Evolutionary conservation across 352 stramenopile genomes (phyloP).

Genomic region (Phytopythium sindhum): DNA sequence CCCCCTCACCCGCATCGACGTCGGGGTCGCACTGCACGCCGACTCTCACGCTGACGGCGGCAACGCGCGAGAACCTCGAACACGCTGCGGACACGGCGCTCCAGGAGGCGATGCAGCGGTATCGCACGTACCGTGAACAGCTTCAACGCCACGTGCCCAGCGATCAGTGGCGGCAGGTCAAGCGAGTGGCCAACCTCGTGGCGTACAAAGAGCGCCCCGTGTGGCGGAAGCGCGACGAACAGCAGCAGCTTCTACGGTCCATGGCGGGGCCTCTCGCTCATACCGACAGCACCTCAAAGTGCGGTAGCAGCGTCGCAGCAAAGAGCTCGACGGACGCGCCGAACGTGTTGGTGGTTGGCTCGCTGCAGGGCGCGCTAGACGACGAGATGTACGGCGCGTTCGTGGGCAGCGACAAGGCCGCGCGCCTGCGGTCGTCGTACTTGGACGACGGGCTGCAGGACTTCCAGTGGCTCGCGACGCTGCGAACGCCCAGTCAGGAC

Average conservation of each 20-base stretch:
- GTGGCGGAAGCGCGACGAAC: constrained; percentile 10
- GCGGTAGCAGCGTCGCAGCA: background rate
- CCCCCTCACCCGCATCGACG: background rate
- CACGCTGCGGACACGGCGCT: constrained; percentile 23
- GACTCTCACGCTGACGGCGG: constrained; percentile 18
- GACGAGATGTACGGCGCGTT: constrained; percentile 55
- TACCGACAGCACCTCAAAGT: background rate
- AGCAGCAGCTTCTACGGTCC: constrained; percentile 1
- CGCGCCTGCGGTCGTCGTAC: constrained; percentile 32
- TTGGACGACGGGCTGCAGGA: constrained; percentile 43
- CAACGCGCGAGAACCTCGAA: constrained; percentile 23
- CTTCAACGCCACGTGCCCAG: constrained; percentile 25
- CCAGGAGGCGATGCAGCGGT: constrained; percentile 25
- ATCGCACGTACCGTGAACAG: constrained; percentile 29
- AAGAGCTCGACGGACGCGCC: background rate
- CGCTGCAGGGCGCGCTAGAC: constrained; percentile 47
- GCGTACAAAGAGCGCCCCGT: constrained; percentile 34
- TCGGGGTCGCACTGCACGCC: constrained; percentile 1
- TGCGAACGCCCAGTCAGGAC: constrained; percentile 20
- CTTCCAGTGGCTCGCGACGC: constrained; percentile 27
- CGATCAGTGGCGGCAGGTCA: constrained; percentile 37
- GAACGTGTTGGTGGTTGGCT: constrained; percentile 30
- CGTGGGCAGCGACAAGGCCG: constrained; percentile 22
- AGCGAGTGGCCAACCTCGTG: constrained; percentile 30
- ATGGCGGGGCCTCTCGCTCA: background rate